phyloP scores from a whole-genome alignment of 1,139 yeast genomes.

The Yamadazyma trypodendri region DNA sequence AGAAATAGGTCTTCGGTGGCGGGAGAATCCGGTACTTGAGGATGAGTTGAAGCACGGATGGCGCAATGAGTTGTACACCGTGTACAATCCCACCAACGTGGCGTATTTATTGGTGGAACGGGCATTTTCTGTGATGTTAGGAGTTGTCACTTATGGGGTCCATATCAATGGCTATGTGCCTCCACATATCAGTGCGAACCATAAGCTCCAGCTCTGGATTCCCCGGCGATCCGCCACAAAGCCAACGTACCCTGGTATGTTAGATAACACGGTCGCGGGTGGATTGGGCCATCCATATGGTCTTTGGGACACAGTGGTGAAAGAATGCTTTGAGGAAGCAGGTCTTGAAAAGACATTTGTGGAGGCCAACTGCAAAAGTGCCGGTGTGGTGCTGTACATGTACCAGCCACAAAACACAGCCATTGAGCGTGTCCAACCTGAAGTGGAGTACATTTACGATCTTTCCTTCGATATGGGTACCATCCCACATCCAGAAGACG shows the following conservation, averaged over 20 bases:
- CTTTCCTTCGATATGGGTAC: conserved; percentile 50
- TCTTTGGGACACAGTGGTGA: conserved; percentile 69
- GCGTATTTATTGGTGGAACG: conserved; percentile 77
- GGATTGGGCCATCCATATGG: conserved; percentile 86
- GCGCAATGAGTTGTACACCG: conserved; percentile 81
- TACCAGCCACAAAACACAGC: conserved; percentile 38
- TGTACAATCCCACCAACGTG: conserved; percentile 52
- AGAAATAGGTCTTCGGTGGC: conserved; percentile 45
- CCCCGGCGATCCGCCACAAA: conserved; percentile 77
- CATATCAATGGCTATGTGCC: conserved; percentile 80
- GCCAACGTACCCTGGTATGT: conserved; percentile 85
- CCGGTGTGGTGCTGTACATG: conserved; percentile 72
- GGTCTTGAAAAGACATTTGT: conserved; percentile 63
- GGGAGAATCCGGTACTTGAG: conserved; percentile 33
- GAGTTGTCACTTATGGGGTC: conserved; percentile 86
- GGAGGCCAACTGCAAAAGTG: conserved; percentile 39
- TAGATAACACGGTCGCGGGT: conserved; percentile 94
- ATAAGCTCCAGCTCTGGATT: conserved; percentile 69
- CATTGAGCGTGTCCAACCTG: conserved; percentile 76
- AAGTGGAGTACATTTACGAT: conserved; percentile 80
- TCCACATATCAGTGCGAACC: conserved; percentile 29
- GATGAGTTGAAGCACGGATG: conserved; percentile 62
- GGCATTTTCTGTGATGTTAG: conserved; percentile 75
- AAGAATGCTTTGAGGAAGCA: conserved; percentile 91
- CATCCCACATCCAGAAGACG: conserved; percentile 74